A percentile compares a stretch with the other conserved stretches of the same genome.
These are phyloP conservation scores for Fraxinus anomala DNA, from an alignment of 257 asterid species.

Conservation along the genomic window DNA sequence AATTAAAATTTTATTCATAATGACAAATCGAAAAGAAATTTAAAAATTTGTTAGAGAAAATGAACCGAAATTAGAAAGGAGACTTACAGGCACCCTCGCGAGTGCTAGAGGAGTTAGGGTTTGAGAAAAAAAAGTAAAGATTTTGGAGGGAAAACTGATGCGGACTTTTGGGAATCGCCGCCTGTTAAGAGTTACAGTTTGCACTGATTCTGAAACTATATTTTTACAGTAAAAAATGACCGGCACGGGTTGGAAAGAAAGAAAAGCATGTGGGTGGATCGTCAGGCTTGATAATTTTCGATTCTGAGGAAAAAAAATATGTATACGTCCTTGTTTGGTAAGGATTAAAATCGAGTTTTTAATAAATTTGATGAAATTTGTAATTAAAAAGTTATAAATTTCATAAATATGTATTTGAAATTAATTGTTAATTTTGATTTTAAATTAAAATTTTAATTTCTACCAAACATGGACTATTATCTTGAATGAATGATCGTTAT, in stretches of 20 bases:
- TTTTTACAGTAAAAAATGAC: not conserved
- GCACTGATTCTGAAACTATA: not conserved
- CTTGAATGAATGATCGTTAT: too few species aligned
- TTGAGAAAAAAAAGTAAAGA: slow-evolving; percentile 6
- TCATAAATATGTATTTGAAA: too few species aligned
- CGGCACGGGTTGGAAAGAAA: not conserved
- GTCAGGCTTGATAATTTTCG: not conserved
- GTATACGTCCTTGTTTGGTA: too few species aligned
- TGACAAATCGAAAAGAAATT: not conserved
- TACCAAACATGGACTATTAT: too few species aligned
- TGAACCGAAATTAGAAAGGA: not conserved
- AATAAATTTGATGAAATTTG: too few species aligned
- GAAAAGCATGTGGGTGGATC: not conserved
- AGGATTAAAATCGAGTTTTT: too few species aligned
- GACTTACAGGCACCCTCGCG: not conserved
- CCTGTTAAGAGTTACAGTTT: not conserved
- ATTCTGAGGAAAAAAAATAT: too few species aligned
- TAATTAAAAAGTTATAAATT: too few species aligned
- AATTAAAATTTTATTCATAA: not conserved
- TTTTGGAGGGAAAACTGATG: slow-evolving; percentile 38
- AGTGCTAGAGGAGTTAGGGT: slow-evolving; percentile 15
- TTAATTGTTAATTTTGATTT: too few species aligned
- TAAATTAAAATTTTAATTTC: too few species aligned
- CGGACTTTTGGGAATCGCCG: not conserved
- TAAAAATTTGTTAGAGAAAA: not conserved